Evolutionary conservation across 108 stramenopile species (phyloP), one percentile per base, ranked within the genome.

Genomic region (Skeletonema marinoi): DNA sequence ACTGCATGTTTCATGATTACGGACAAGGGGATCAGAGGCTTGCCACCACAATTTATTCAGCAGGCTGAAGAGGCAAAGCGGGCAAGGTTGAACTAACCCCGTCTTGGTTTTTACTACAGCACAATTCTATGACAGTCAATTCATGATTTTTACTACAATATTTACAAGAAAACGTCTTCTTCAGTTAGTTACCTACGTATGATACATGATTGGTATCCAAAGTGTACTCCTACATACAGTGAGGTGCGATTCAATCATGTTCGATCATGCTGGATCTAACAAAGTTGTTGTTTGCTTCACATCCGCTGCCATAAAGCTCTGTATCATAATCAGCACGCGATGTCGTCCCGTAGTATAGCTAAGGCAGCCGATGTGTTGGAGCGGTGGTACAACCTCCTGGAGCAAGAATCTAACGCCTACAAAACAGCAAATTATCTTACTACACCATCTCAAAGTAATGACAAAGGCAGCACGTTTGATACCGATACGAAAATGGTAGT

Each of bases 1-100:
- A 81, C 74, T 14, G 91, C 90, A 44, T 19, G 60, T 8, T 96
- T 85, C 76, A 79, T 73, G 25, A 86, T 96, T 29, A 65, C 75
- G 30, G 74, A 84, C 25, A 67, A 66, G 42, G 94, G 94, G 1
- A 90, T 92, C 42, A 82, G 92, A 65, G 88, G 81, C 54, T 77
- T 62, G 11, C 63, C 63, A 32, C 41, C 36, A 44, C 56, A 70
- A 58, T 56, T 19, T 25, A 29, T 56, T 10, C 21, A 56, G 54
- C 21, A 56, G 54, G 21, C 54, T 4, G 54, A 56, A n/a, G 25
- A 21, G 25, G 7, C 54, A 56, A 56, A 56, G 54, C 54, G 54
- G 54, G 54, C 54, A 4, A 56, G 54, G 54, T 56, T 56, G 54
- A 29, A 56, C 54, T 56, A 56, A 9, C 5, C 54, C 54, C 25